A percentile compares a stretch with the other conserved stretches of the same genome.
Conservation (phyloP, 257 asterid genomes). For the Fraxinus excelsior region DNA sequence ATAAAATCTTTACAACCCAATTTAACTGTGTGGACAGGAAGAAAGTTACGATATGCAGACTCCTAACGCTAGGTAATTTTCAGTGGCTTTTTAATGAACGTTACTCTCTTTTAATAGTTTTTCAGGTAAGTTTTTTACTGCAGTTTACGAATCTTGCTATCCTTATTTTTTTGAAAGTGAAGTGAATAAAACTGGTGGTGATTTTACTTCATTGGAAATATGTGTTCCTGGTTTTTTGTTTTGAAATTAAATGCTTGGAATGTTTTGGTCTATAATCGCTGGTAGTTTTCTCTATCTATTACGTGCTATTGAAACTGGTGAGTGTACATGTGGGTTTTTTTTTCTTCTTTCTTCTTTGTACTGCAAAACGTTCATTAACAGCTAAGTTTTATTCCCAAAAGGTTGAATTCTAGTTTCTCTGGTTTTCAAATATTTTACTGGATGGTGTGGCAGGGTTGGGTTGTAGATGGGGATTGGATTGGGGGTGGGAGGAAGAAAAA, state of each 20-base stretch:
- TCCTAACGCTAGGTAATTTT: slow-evolving; percentile 75
- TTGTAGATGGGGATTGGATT: neutral
- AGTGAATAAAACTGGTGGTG: too few relatives aligned
- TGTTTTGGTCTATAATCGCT: too few relatives aligned
- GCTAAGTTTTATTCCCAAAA: too few relatives aligned
- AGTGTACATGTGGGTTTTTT: too few relatives aligned
- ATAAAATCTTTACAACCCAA: slow-evolving; percentile 18
- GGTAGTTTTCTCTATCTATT: neutral
- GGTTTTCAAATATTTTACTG: neutral
- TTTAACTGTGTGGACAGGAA: slow-evolving; percentile 37
- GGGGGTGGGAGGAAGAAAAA: too few relatives aligned
- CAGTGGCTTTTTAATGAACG: slow-evolving; percentile 22
- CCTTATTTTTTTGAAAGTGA: slow-evolving; percentile 2
- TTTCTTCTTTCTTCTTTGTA: too few relatives aligned
- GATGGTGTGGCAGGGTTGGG: too few relatives aligned
- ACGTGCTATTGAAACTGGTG: neutral
- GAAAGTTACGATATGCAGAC: slow-evolving; percentile 75
- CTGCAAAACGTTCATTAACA: too few relatives aligned
- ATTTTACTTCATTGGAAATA: too few relatives aligned
- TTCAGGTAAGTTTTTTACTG: neutral
- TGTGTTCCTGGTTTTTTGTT: neutral
- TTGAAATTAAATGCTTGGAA: neutral
- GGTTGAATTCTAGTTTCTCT: too few relatives aligned
- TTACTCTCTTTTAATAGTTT: slow-evolving; percentile 3
- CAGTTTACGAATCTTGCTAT: neutral